Conservation (phyloP, 768 basidiomycete species). For the Candolleomyces aberdarensis region DNA sequence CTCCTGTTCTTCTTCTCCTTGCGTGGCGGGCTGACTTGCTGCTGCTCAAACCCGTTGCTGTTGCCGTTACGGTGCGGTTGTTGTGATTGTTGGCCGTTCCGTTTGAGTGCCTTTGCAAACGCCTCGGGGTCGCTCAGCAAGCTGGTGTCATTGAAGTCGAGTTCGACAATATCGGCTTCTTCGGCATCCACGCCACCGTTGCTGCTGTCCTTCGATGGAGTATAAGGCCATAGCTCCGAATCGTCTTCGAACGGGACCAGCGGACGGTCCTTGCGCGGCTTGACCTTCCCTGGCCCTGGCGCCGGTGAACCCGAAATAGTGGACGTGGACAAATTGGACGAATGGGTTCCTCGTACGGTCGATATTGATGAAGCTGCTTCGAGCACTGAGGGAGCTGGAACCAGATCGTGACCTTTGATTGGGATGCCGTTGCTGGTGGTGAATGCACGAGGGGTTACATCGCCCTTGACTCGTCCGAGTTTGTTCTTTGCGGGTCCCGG, state of each 20-base stretch:
- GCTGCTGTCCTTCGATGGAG: conserved; percentile 40
- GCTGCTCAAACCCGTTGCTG: no score
- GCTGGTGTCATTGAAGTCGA: conserved; percentile 73
- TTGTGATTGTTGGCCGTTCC: conserved; percentile 17
- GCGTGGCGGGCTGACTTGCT: neutral
- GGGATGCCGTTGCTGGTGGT: conserved; percentile 6
- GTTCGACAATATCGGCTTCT: conserved; percentile 67
- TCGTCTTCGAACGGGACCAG: conserved; percentile 62
- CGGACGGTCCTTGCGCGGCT: conserved; percentile 29
- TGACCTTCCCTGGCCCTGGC: conserved; percentile 9
- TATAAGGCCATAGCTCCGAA: conserved; percentile 72
- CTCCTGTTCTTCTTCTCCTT: neutral
- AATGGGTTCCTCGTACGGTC: conserved; percentile 1
- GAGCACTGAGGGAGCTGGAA: conserved; percentile 14
- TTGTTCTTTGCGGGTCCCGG: conserved; percentile 5
- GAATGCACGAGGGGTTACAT: conserved; percentile 53
- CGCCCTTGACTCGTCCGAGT: conserved; percentile 33
- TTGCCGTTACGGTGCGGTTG: no score
- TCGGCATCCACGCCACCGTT: conserved; percentile 29
- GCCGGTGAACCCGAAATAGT: neutral
- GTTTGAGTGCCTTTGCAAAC: conserved; percentile 40
- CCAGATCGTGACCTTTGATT: neutral
- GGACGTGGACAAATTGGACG: neutral
- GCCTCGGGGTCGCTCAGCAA: conserved; percentile 65
- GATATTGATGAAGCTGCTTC: conserved; percentile 14